phyloP scores from a whole-genome alignment of 2,329 filamentous ascomycete genomes.

The Trichoderma aggressivum region DNA sequence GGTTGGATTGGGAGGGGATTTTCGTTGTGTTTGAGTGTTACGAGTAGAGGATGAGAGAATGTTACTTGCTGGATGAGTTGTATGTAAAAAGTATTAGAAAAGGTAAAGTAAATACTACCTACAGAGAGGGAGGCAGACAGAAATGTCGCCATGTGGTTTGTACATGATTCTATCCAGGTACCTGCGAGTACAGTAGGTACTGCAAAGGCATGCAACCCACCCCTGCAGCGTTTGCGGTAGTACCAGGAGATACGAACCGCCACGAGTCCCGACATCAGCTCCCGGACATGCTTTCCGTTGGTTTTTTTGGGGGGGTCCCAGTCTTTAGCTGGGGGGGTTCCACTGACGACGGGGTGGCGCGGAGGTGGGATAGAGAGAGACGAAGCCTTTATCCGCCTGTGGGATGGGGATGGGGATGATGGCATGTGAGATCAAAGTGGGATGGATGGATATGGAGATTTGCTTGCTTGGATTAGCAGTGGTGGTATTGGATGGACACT shows the following conservation, averaged over 20 bases:
- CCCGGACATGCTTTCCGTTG: slow-evolving; percentile 3
- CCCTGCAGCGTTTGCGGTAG: not conserved
- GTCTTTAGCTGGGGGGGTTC: not conserved
- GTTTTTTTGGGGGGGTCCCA: not conserved
- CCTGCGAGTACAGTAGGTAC: too few relatives aligned
- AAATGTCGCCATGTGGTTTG: not conserved
- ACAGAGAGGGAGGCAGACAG: not conserved
- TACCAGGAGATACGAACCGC: not conserved
- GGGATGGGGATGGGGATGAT: not conserved
- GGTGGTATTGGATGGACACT: not conserved
- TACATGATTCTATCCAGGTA: not conserved
- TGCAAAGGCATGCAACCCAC: too few relatives aligned
- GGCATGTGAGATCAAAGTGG: not conserved
- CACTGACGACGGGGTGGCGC: not conserved
- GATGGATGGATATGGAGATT: not conserved
- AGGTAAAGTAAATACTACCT: not conserved
- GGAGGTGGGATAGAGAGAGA: not conserved
- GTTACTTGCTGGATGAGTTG: too few relatives aligned
- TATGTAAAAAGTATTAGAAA: not conserved
- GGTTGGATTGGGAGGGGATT: not conserved
- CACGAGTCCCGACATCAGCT: slow-evolving; percentile 3
- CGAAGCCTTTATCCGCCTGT: not conserved
- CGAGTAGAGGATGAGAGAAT: not conserved
- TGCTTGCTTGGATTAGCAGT: not conserved
- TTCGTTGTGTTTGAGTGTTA: not conserved